A percentile compares a stretch with the other conserved stretches of the same genome.
These are phyloP conservation scores for Xylaria sp. DNA, from an alignment of 2,329 filamentous ascomycete species.

Conservation along the genomic window DNA sequence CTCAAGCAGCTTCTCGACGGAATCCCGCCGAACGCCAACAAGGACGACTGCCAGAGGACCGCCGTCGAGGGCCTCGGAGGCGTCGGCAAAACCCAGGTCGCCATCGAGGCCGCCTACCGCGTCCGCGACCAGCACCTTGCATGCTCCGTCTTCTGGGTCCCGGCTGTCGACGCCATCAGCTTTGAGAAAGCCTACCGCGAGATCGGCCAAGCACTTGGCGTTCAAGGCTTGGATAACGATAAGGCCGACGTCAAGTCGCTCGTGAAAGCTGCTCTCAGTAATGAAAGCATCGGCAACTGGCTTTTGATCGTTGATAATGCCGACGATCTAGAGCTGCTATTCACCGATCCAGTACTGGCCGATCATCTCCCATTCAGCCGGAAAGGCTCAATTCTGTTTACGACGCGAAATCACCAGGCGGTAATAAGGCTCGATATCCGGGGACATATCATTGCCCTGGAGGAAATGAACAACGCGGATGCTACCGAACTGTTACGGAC, in stretches of 20 bases:
- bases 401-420: background rate
- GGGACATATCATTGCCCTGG: background rate
- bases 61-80: conserved; percentile 30
- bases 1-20: conserved; percentile 14
- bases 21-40: conserved; percentile 13
- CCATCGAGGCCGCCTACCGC: conserved; percentile 5
- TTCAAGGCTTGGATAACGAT: conserved; percentile 41
- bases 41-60: conserved; percentile 35
- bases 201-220: conserved; percentile 41
- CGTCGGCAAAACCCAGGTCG: conserved; percentile 20
- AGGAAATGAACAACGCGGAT: background rate
- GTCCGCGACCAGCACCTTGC: conserved; percentile 1
- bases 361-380: conserved; percentile 42
- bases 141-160: conserved; percentile 22
- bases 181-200: conserved; percentile 26
- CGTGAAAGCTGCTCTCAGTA: conserved; percentile 43
- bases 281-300: conserved; percentile 28
- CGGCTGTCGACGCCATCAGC: background rate
- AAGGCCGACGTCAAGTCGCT: conserved; percentile 44
- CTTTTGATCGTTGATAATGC: conserved; percentile 19
- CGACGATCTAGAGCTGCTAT: conserved; percentile 37
- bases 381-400: conserved; percentile 10
- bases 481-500: background rate
- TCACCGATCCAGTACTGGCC: conserved; percentile 32
- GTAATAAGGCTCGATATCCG: background rate